phyloP scores from a whole-genome alignment of 2,329 filamentous ascomycete genomes.

The Fusarium incarnatum region DNA sequence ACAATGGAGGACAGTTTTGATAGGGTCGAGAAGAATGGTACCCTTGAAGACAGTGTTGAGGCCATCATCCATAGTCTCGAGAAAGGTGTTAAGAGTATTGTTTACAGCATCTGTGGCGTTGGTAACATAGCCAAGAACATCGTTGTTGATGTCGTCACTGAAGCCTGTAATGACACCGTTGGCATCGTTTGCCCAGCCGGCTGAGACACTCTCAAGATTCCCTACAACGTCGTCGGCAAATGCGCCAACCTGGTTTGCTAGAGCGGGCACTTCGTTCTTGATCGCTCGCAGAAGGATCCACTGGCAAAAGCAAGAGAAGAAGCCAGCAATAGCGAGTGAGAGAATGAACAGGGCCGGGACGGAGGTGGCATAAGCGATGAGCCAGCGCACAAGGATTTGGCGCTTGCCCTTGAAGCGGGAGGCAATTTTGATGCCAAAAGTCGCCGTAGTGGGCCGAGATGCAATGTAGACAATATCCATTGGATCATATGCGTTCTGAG shows the following conservation, averaged over 20 bases:
- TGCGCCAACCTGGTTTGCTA: slow-evolving; percentile 78
- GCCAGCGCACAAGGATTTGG: slow-evolving; percentile 83
- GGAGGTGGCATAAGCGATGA: slow-evolving; percentile 87
- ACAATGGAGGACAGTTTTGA: slow-evolving; percentile 84
- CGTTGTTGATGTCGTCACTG: slow-evolving; percentile 82
- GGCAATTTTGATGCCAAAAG: slow-evolving; percentile 76
- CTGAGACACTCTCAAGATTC: slow-evolving; percentile 78
- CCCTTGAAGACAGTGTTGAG: slow-evolving; percentile 84
- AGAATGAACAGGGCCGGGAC: slow-evolving; percentile 87
- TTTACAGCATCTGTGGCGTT: slow-evolving; percentile 87
- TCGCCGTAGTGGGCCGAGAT: slow-evolving; percentile 81
- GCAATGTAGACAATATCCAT: slow-evolving; percentile 92
- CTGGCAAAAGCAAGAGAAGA: slow-evolving; percentile 86
- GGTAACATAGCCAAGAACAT: slow-evolving; percentile 88
- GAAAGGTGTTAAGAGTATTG: slow-evolving; percentile 84
- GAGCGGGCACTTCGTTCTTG: slow-evolving; percentile 78
- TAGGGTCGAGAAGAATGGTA: slow-evolving; percentile 81
- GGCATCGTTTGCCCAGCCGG: slow-evolving; percentile 79
- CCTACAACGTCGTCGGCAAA: slow-evolving; percentile 83
- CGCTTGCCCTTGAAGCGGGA: slow-evolving; percentile 72
- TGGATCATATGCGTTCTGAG: slow-evolving; percentile 75
- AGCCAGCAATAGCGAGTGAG: slow-evolving; percentile 82
- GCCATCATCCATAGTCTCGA: slow-evolving; percentile 78
- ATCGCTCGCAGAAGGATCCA: slow-evolving; percentile 79
- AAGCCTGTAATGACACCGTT: slow-evolving; percentile 78